Evolutionary conservation across 129 eudicot species (phyloP).

Genomic region (Helichrysum umbraculigerum): DNA sequence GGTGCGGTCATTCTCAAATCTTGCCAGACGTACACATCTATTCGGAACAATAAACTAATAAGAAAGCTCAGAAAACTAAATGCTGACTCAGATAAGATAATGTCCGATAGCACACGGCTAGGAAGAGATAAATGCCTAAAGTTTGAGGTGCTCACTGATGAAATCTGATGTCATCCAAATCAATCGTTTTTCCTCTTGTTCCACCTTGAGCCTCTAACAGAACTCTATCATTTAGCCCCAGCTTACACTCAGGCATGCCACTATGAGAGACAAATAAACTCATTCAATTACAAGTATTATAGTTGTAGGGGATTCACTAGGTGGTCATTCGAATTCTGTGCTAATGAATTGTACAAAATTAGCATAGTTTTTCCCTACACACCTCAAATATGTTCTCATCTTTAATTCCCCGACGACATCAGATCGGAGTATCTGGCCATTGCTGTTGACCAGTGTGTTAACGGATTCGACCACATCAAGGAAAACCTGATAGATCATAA

Average conservation of each 20-base stretch:
- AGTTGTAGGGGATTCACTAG: too few relatives aligned
- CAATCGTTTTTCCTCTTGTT: conserved; percentile 72
- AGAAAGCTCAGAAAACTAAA: not conserved
- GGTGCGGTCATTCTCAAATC: conserved; percentile 78
- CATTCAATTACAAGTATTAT: too few relatives aligned
- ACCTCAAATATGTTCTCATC: conserved; percentile 86
- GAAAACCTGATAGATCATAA: conserved; percentile 50
- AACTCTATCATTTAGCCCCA: conserved; percentile 81
- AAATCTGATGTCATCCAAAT: conserved; percentile 79
- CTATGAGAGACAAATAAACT: conserved; percentile 18
- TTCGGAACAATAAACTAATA: conserved; percentile 4
- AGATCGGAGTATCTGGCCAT: conserved; percentile 75
- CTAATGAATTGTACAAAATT: not conserved
- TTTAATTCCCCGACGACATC: conserved; percentile 84
- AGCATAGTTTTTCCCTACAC: not conserved
- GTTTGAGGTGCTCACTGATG: conserved; percentile 61
- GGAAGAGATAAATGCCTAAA: not conserved
- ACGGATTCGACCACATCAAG: conserved; percentile 85
- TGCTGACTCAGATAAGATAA: not conserved
- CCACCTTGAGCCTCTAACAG: conserved; percentile 83
- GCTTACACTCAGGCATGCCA: conserved; percentile 94
- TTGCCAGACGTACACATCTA: conserved; percentile 85
- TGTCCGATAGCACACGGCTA: not conserved
- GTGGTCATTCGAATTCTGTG: not conserved
- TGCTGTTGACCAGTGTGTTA: conserved; percentile 70